These are phyloP conservation scores for Apiospora arundinis DNA, from an alignment of 2,329 filamentous ascomycete species.

Conservation along the genomic window DNA sequence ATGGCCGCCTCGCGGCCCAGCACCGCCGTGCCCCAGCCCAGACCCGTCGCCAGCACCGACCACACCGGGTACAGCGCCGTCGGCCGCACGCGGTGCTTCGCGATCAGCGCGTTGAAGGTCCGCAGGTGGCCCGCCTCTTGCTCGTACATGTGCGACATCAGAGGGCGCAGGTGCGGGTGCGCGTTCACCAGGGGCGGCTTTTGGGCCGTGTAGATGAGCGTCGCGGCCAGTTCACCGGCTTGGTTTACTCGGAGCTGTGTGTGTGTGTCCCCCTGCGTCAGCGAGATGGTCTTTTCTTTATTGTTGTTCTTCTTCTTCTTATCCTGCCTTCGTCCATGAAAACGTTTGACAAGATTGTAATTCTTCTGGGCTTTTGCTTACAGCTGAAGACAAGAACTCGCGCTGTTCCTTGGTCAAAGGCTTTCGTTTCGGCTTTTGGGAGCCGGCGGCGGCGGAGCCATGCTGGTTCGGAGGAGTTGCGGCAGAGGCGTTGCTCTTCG, in stretches of 20 bases:
- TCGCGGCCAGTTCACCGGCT: conserved; percentile 95
- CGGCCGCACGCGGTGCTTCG: conserved; percentile 87
- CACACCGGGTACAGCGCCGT: conserved; percentile 93
- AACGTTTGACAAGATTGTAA: not conserved
- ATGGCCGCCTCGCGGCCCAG: conserved; percentile 94
- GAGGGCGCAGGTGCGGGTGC: conserved; percentile 84
- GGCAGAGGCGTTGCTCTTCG: conserved; percentile 30
- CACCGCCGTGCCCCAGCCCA: conserved; percentile 89
- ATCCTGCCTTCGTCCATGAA: too few relatives aligned
- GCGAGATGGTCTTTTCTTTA: not conserved
- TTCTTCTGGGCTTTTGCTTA: conserved; percentile 44
- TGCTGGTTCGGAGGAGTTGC: conserved; percentile 33
- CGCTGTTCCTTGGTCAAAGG: conserved; percentile 73
- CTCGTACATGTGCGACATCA: conserved; percentile 98
- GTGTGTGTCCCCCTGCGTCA: not conserved
- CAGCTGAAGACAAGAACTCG: conserved; percentile 77
- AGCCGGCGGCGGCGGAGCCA: conserved; percentile 33
- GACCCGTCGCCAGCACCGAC: conserved; percentile 76
- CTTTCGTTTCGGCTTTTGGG: conserved; percentile 53
- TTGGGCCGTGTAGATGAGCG: conserved; percentile 91
- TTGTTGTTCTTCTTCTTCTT: too few relatives aligned
- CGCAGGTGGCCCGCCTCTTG: conserved; percentile 88
- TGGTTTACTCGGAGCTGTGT: conserved; percentile 88
- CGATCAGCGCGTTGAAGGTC: conserved; percentile 84
- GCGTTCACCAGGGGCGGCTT: conserved; percentile 79